phyloP scores from a whole-genome alignment of 345 rosid genomes.

The Citrus glauca region DNA sequence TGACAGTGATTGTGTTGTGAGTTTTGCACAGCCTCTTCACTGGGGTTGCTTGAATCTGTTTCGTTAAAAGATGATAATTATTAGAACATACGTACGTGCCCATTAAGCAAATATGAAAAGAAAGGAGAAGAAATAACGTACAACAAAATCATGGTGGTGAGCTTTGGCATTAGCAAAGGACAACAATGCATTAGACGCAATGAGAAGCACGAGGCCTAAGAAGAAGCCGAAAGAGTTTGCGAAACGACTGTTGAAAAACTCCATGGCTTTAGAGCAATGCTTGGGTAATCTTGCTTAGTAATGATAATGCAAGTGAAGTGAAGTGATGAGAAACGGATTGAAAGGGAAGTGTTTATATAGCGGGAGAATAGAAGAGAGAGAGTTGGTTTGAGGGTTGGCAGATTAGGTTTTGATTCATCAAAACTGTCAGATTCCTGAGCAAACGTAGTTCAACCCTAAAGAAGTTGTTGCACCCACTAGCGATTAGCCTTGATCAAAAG shows the following conservation, averaged over 20 bases:
- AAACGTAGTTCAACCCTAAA: conserved; percentile 32
- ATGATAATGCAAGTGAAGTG: neutral
- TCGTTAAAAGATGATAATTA: neutral
- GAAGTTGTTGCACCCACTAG: conserved; percentile 68
- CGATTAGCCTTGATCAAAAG: conserved; percentile 9
- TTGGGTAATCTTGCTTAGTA: neutral
- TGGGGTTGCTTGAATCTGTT: conserved; percentile 71
- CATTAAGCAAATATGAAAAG: neutral
- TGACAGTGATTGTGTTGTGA: conserved; percentile 70
- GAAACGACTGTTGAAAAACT: neutral
- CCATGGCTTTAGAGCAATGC: conserved; percentile 2
- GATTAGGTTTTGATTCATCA: conserved; percentile 57
- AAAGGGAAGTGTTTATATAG: conserved; percentile 27
- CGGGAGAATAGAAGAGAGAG: conserved; percentile 4
- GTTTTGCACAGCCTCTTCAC: conserved; percentile 97
- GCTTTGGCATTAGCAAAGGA: conserved; percentile 41
- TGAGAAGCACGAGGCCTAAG: conserved; percentile 35
- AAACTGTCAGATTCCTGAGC: conserved; percentile 11
- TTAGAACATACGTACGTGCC: neutral
- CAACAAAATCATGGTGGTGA: conserved; percentile 70
- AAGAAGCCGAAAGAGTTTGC: conserved; percentile 12
- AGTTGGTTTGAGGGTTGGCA: conserved; percentile 45
- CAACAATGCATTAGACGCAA: conserved; percentile 26
- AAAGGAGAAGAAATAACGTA: conserved; percentile 29
- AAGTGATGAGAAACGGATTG: neutral